Evolutionary conservation across 2,329 filamentous ascomycete species (phyloP), one percentile per base, ranked within the genome.

Genomic region (Penicillium vulpinum): DNA sequence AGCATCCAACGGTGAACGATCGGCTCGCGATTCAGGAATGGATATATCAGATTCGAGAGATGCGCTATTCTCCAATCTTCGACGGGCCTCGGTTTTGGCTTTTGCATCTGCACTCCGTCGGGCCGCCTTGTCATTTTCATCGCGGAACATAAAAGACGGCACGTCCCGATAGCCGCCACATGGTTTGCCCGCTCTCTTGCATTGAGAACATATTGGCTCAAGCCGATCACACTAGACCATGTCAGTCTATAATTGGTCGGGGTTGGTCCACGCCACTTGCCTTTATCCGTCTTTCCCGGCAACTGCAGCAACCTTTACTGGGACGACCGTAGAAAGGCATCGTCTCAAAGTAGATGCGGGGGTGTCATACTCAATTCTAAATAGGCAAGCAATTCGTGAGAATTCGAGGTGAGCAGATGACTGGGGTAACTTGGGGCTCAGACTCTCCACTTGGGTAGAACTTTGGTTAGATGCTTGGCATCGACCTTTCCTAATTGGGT

Each of bases 131-230:
- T 62, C 67, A 55, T 66, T 73, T 56, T 73, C 70, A 50, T 71
- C 60, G 15, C 65, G 67, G 51, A 73, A 71, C 35, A 68, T 46
- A 2, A 71, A 52, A 26, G 67, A 59, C 18, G 60, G 47, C n/a
- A 67, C 60, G 31, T 73, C 69, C 31, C 64, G 66, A 52, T 72
- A 73, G 44, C 70, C 69, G 36, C 65, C 59, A 40, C 70, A 72
- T 41, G 60, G 36, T 40, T 71, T 65, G 22, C 67, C 66, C 22
- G 63, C 68, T 46, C 70, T 62, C 39, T 54, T 67, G 51, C 69
- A 73, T 56, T 72, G 70, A n/a, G 69, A 67, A 54, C 70, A 73
- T 21, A 63, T 61, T 8, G 67, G 65, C 8, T 62, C 57, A 16
- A 60, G 59, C 29, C 66, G 65, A 45, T 72, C 69, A 60, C 70